Evolutionary conservation across 2,329 filamentous ascomycete genomes (phyloP), one percentile per base, ranked within the genome.

Genomic region (Nemania sp.): DNA sequence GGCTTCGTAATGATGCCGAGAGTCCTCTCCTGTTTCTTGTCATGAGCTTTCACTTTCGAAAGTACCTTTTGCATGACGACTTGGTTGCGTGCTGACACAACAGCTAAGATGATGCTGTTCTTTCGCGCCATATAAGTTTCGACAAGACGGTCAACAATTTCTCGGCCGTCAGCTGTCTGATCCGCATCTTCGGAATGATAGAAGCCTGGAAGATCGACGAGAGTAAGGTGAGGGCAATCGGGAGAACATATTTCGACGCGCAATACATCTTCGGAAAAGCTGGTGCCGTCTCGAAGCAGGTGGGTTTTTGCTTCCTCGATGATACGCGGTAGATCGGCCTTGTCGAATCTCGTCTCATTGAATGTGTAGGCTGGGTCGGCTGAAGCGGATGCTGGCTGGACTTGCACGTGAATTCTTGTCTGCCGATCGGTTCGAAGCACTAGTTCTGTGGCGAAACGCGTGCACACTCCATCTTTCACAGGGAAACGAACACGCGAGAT

Each of bases 401-500:
- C 78, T 0, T 70, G 75, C 37, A 80, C 75, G 4, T 69, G 68
- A 15, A 80, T 69, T 2, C 63, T 69, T 0, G 70, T 60, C 5
- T 69, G 54, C 0, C 61, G 23, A 1, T 68, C 69, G 3, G 75
- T 74, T 2, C 79, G 74, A 8, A 86, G 71, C 15, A 82, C 75
- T 3, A 86, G 68, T 61, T 87, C 81, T 0, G 82, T 86, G 0
- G 83, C 78, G 54, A 86, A 86, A 0, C 80, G 73, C 0, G 84
- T 87, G 63, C 82, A 86, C 0, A 82, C 52, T 20, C 72, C 77
- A 12, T 78, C 77, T 5, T 83, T 80, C 9, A 77, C 70, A 0
- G 82, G 80, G 41, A 88, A 86, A 0, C 76, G 76, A 1, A 89
- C 78, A 8, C 79, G 76, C 0, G 83, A 82, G 41, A 88, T 81